Conservation (phyloP, 306 rosid genomes). For the Casuarina glauca region DNA sequence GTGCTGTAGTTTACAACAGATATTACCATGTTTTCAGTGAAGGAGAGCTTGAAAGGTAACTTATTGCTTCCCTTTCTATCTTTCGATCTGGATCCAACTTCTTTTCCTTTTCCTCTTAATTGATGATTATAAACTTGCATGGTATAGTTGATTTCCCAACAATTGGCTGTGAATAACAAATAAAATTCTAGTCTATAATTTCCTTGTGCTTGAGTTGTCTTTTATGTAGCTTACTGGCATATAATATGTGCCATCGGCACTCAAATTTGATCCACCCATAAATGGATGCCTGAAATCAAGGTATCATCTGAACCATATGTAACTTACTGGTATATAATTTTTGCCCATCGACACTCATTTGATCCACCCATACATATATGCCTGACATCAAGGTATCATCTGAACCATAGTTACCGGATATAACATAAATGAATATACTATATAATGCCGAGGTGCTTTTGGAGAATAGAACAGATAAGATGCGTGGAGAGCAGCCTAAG, state of each 20-base stretch:
- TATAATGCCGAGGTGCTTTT: neutral
- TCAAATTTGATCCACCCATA: neutral
- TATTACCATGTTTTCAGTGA: conserved; percentile 93
- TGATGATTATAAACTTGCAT: neutral
- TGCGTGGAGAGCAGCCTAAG: neutral
- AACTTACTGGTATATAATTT: conserved; percentile 6
- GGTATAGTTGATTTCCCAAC: neutral
- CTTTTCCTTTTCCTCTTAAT: neutral
- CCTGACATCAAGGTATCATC: neutral
- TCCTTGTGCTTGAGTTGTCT: neutral
- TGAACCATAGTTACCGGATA: neutral
- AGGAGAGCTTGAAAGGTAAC: conserved; percentile 97
- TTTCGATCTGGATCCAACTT: conserved; percentile 7
- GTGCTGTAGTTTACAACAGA: conserved; percentile 83
- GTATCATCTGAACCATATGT: neutral
- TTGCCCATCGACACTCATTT: neutral
- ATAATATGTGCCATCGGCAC: neutral
- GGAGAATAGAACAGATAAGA: neutral
- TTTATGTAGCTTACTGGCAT: conserved; percentile 7
- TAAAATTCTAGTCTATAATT: conserved; percentile 10
- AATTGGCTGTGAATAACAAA: conserved; percentile 15
- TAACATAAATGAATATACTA: neutral
- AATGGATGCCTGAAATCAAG: neutral
- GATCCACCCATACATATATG: neutral
- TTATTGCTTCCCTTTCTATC: neutral